Conservation (phyloP, 768 basidiomycete species). For the Suillus americanus region DNA sequence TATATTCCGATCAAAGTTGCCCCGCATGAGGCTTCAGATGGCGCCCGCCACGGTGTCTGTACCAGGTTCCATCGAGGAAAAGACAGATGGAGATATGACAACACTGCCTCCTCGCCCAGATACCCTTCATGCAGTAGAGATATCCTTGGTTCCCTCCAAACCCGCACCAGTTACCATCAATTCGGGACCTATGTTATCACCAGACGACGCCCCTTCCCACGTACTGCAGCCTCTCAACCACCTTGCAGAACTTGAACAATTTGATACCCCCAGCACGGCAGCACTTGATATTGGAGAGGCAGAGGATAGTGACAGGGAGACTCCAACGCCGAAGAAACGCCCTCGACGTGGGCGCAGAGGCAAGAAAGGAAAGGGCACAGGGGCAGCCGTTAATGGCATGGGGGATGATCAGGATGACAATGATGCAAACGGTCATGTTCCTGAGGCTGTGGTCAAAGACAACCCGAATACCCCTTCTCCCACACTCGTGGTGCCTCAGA, state of each 20-base stretch:
- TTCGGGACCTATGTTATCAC: not conserved
- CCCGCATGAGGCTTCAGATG: conserved; percentile 13
- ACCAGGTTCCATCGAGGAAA: not conserved
- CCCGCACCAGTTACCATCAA: conserved; percentile 7
- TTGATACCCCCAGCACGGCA: conserved; percentile 12
- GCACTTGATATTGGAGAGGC: conserved; percentile 38
- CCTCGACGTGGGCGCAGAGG: conserved; percentile 43
- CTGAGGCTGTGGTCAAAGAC: conserved; percentile 13
- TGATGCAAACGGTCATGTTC: conserved; percentile 35
- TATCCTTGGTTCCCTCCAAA: not conserved
- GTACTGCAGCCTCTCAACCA: conserved; percentile 5
- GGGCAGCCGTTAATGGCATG: conserved; percentile 6
- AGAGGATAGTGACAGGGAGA: conserved; percentile 64
- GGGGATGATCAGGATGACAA: conserved; percentile 31
- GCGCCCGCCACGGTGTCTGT: conserved; percentile 6
- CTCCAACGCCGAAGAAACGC: conserved; percentile 43
- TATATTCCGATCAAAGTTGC: conserved; percentile 24
- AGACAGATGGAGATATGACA: not conserved
- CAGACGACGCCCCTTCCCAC: conserved; percentile 7
- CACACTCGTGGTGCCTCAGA: conserved; percentile 25
- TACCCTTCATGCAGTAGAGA: conserved; percentile 4
- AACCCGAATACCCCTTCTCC: conserved; percentile 23
- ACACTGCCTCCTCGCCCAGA: conserved; percentile 1
- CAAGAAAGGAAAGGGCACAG: conserved; percentile 49
- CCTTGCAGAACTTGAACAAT: conserved; percentile 7